A percentile compares a stretch with the other conserved stretches of the same genome.
phyloP scores from a whole-genome alignment of 2,329 filamentous ascomycete species.

The Rutstroemia sp. region DNA sequence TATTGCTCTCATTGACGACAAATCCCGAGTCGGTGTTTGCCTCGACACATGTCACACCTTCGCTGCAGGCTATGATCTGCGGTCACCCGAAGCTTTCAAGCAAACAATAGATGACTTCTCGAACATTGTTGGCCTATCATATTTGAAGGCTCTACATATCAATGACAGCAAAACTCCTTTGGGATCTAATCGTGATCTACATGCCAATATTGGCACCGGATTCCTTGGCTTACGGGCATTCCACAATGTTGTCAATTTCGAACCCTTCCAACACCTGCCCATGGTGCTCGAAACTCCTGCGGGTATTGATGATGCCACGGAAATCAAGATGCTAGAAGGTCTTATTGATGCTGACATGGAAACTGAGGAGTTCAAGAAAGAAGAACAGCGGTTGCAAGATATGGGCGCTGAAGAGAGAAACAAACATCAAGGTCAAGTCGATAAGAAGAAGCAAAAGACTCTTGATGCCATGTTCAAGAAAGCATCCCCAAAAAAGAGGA shows the following conservation, averaged over 20 bases:
- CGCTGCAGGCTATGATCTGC: conserved; percentile 85
- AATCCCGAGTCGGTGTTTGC: conserved; percentile 82
- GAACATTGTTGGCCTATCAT: conserved; percentile 64
- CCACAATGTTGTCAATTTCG: conserved; percentile 82
- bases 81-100: conserved; percentile 65
- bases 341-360: conserved; percentile 79
- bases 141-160: conserved; percentile 79
- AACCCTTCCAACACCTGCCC: conserved; percentile 67
- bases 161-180: conserved; percentile 95
- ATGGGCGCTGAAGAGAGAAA: conserved; percentile 64
- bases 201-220: conserved; percentile 94
- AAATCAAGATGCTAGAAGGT: conserved; percentile 90
- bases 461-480: conserved; percentile 34
- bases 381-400: conserved; percentile 59
- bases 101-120: conserved; percentile 72
- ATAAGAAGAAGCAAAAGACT: conserved; percentile 57
- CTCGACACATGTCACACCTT: conserved; percentile 97
- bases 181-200: conserved; percentile 73
- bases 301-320: conserved; percentile 64
- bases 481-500: conserved; percentile 32
- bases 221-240: conserved; percentile 88
- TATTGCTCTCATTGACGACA: conserved; percentile 72
- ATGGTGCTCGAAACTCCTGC: conserved; percentile 97
- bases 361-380: conserved; percentile 59
- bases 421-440: conserved; percentile 71